Evolutionary conservation across 805 yeast species (phyloP), one percentile per base, ranked within the genome.

Genomic region (Candida endomychidarum): DNA sequence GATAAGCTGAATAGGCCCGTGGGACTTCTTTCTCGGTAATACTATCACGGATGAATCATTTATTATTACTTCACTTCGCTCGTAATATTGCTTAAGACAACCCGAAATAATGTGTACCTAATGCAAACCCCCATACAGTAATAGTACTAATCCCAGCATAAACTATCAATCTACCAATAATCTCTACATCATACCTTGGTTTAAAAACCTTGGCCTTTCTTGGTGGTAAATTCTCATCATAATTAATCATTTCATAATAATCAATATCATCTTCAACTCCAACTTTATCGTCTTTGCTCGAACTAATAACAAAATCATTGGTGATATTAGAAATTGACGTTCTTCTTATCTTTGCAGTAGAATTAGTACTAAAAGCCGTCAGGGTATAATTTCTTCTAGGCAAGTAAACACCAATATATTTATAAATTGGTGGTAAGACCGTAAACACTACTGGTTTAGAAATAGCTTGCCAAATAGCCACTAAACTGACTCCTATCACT

Each of bases 131-230:
- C 71, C 72, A 67, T 16, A 75, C 60, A 0, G 85, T 83, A 22
- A 75, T 60, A 19, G 70, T 52, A 0, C 93, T 75, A 20, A 91
- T 78, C 0, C 98, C 98, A 1, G 86, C 82, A 61, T 91, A 91
- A 1, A 89, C 85, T 12, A 84, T 61, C 46, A 86, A 65, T 52
- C 95, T 73, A 8, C 93, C 89, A 22, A 86, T 61, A 3, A 87
- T 84, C 46, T 84, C 91, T 21, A 84, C 81, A 41, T 81, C 89
- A 50, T 83, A 81, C 35, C 90, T 72, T 2, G 79, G 74, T 42
- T 70, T 71, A 52, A 75, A 77, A 0, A 79, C 84, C 11, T 40
- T 37, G 3, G 74, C 77, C 47, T 68, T 44, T 31, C 48, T 50
- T 14, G 35, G 35, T 14, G 26, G 35, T 43, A 54, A 14, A 65